Evolutionary conservation across 1,284 basidiomycete species (phyloP), one percentile per base, ranked within the genome.

Genomic region (Neolentinus lepideus): DNA sequence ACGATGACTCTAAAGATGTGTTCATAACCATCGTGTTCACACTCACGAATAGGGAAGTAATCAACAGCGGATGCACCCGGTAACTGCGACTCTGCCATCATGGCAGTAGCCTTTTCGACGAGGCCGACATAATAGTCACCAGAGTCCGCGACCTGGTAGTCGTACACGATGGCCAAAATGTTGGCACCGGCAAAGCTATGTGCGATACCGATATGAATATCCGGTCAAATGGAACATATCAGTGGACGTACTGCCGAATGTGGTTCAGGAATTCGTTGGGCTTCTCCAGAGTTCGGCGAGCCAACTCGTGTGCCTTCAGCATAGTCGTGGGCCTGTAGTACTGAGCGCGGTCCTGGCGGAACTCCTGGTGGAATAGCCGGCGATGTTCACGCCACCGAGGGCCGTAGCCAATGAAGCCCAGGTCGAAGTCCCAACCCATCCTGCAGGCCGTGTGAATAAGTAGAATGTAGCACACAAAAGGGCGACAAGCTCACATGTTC

Each of bases 341-440:
- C 19, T n/a, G 16, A 3, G 26, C n/a, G 6, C 4, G 8, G 8
- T 6, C 22, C 21, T n/a, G 19, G 8, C 26, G 21, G 22, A 51
- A 51, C 10, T 25, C 26, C 48, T 51, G 48, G 48, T 51, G 48
- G 25, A 51, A 24, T 10, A 24, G n/a, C 8, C 48, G n/a, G 16
- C 48, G n/a, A n/a, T 51, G 48, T 29, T 25, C n/a, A 24, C 48
- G 21, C 48, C 48, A 51, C 25, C 25, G 16, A 24, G 21, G 22
- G 3, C 48, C 48, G 26, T 51, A 51, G 22, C 22, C 22, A n/a
- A 51, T 24, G 26, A 51, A 29, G n/a, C 48, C 48, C n/a, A 29
- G 9, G 48, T 25, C n/a, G 22, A n/a, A 51, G 26, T 51, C 48
- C 48, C 48, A 51, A n/a, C 48, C 48, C 48, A 51, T 51, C 21